Percentiles rank a stretch among this genome's conserved stretches.
Evolutionary conservation across 2,329 filamentous ascomycete species (phyloP).

Genomic region (Trichophyton rubrum): DNA sequence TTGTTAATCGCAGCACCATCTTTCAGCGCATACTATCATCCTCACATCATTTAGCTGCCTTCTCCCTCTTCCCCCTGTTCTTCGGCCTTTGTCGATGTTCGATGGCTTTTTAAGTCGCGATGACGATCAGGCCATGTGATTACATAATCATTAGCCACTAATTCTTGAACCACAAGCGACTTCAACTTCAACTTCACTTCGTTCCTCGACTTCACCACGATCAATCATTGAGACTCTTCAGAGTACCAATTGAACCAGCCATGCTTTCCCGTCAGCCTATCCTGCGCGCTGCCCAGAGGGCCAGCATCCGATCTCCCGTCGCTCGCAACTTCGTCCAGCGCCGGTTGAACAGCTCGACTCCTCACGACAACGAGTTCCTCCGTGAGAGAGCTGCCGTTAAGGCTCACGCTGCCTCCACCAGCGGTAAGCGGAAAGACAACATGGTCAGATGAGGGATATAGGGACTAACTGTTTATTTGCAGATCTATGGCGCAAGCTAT

Average conservation of each 20-base stretch:
- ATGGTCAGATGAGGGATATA: slow-evolving; percentile 8
- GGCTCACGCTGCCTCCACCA: slow-evolving; percentile 73
- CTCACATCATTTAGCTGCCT: background rate
- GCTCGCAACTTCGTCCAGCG: slow-evolving; percentile 52
- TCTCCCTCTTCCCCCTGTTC: background rate
- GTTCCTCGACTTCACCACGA: background rate
- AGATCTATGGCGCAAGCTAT: slow-evolving; percentile 95
- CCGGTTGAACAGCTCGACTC: slow-evolving; percentile 55
- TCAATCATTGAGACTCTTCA: background rate
- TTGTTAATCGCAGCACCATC: slow-evolving; percentile 57
- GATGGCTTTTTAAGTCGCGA: background rate
- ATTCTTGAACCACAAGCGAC: slow-evolving; percentile 1
- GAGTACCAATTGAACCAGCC: slow-evolving; percentile 3
- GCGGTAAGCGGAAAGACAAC: slow-evolving; percentile 48
- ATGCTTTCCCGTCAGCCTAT: slow-evolving; percentile 56
- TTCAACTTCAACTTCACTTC: background rate
- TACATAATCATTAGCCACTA: background rate
- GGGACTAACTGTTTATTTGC: slow-evolving; percentile 18
- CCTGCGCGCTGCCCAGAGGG: slow-evolving; percentile 50
- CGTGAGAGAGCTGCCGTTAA: slow-evolving; percentile 82
- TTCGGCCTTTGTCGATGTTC: background rate
- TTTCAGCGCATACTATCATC: background rate
- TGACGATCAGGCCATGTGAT: slow-evolving; percentile 1
- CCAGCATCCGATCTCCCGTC: slow-evolving; percentile 20
- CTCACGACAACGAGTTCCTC: slow-evolving; percentile 77